A percentile compares a stretch with the other conserved stretches of the same genome.
These are phyloP conservation scores for Nothophaeocryptopus gaeumannii DNA, from an alignment of 2,329 filamentous ascomycete genomes.

Conservation along the genomic window DNA sequence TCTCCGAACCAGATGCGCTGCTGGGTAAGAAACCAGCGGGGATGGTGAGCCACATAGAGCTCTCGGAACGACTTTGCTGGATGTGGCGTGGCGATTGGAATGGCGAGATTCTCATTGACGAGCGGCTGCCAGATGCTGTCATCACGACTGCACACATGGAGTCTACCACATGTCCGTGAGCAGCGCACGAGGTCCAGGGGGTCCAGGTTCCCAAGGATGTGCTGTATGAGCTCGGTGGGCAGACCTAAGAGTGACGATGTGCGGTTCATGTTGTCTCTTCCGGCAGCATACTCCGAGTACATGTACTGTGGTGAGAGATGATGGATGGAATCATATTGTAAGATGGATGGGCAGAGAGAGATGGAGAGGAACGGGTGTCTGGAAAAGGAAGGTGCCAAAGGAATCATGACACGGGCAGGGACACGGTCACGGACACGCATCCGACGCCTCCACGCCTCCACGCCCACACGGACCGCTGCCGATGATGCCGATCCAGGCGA, in stretches of 20 bases:
- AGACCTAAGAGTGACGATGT: conserved; percentile 50
- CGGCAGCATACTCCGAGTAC: background rate
- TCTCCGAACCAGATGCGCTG: conserved; percentile 87
- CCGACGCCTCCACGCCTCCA: no score
- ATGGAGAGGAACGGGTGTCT: background rate
- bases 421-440: no score
- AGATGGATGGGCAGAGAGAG: conserved; percentile 69
- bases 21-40: conserved; percentile 78
- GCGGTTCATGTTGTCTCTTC: background rate
- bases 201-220: conserved; percentile 66
- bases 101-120: conserved; percentile 66
- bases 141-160: conserved; percentile 58
- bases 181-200: conserved; percentile 61
- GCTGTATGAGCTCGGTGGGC: conserved; percentile 71
- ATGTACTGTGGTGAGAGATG: no score
- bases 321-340: conserved; percentile 57
- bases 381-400: background rate
- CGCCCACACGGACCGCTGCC: no score
- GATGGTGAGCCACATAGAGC: conserved; percentile 71
- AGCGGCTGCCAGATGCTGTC: conserved; percentile 71
- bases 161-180: conserved; percentile 59
- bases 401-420: no score
- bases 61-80: conserved; percentile 65
- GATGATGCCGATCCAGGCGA: no score
- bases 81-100: conserved; percentile 52